phyloP scores from a whole-genome alignment of 805 yeast species.

The Myxozyma vanderwaltii region DNA sequence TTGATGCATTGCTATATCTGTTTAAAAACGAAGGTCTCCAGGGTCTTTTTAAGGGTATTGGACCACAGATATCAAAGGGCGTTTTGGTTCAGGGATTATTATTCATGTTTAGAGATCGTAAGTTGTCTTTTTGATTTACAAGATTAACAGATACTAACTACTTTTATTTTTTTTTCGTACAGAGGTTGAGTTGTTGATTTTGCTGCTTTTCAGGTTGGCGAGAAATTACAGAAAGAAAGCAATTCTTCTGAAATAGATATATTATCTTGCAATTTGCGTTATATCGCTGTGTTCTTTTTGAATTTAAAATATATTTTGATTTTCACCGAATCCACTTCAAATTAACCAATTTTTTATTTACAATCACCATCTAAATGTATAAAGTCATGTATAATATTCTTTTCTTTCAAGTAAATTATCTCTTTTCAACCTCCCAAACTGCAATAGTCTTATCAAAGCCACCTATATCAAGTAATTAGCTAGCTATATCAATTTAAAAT shows the following conservation, averaged over 20 bases:
- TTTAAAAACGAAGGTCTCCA: constrained; percentile 62
- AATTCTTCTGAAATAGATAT: constrained; percentile 5
- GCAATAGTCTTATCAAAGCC: constrained; percentile 51
- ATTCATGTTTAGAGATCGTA: constrained; percentile 74
- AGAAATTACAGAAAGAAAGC: constrained; percentile 14
- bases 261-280: neutral
- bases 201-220: constrained; percentile 33
- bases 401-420: neutral
- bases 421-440: constrained; percentile 40
- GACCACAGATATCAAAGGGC: constrained; percentile 80
- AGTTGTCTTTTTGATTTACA: neutral
- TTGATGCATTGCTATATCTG: constrained; percentile 62
- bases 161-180: constrained; percentile 25
- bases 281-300: neutral
- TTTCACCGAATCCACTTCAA: neutral
- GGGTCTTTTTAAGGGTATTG: constrained; percentile 77
- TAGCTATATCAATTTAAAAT: neutral
- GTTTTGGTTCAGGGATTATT: constrained; percentile 81
- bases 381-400: too few relatives aligned
- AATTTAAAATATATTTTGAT: neutral
- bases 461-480: constrained; percentile 9
- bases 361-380: neutral
- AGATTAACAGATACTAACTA: constrained; percentile 42
- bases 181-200: constrained; percentile 37
- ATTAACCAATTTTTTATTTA: neutral